A percentile compares a stretch with the other conserved stretches of the same genome.
Conservation (phyloP, 306 rosid genomes). For the Acacia melanoxylon region DNA sequence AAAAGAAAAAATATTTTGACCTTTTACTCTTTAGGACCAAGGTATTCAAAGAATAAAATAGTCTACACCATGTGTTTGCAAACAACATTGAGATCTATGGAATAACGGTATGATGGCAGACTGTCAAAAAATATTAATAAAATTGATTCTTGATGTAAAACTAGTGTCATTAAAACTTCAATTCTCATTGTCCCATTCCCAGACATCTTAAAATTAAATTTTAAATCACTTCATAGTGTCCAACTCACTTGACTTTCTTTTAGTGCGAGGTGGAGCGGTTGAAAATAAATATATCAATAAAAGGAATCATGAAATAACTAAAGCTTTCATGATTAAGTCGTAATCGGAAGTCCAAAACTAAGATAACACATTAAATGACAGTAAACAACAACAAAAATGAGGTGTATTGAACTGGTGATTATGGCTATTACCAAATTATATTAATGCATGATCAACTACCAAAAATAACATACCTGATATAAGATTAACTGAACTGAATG, state of each 20-base stretch:
- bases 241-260: background rate
- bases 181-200: background rate
- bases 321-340: background rate
- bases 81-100: background rate
- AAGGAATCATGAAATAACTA: background rate
- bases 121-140: background rate
- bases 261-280: background rate
- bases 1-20: background rate
- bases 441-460: conserved; percentile 5
- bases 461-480: conserved; percentile 13
- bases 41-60: background rate
- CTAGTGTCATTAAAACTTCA: background rate
- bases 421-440: conserved; percentile 10
- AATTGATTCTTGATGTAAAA: background rate
- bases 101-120: background rate
- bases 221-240: background rate
- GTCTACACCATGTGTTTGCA: background rate
- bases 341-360: background rate
- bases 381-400: background rate
- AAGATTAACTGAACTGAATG: conserved; percentile 23
- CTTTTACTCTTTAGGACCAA: background rate
- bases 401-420: conserved; percentile 14
- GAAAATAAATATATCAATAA: background rate
- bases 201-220: background rate
- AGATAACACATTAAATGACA: background rate